Evolutionary conservation across 805 yeast species (phyloP), one percentile per base, ranked within the genome.

Genomic region (Ogataea degrootiae): DNA sequence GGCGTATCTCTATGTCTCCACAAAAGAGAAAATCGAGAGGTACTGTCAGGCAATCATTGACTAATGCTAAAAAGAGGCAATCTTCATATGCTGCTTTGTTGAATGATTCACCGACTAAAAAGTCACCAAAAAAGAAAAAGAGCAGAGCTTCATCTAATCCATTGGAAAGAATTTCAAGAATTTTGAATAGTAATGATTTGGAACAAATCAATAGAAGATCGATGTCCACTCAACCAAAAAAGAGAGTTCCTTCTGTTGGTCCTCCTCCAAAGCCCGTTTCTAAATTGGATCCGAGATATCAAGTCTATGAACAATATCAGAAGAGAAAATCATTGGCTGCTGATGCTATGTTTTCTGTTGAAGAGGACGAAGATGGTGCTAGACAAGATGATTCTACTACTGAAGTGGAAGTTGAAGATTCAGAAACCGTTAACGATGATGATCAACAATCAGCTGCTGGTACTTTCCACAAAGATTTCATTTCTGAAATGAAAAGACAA

Each of bases 241-340:
- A 37, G 12, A 42, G 49, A 11, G 45, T 50, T 11, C 54, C 58
- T 4, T 48, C 62, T 2, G 52, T 54, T 16, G 56, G 49, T 19
- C 70, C 77, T 37, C 75, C 80, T 3, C 73, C 82, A 49, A 70
- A 80, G 49, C 84, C 84, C 6, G 74, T 76, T 15, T 77, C 83
- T 1, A 71, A 75, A 50, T 67, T 79, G 44, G 84, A 79, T 60
- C 84, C 84, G 26, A 69, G 80, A 50, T 76, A 76, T 72, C 66
- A 66, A 34, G 77, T 75, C 4, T 76, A 75, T 56, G 79, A 77
- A 51, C 73, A 59, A 38, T 68, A 65, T 45, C 64, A 73, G 67
- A 63, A 65, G 65, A 57, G 75, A 63, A 48, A 63, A 62, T 54
- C 80, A 68, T 48, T 69, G 68, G 57, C 76, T 66, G 59, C 77